Base-by-base conservation (phyloP, 345 rosid species). In the Eucalyptus tenuipes region DNA sequence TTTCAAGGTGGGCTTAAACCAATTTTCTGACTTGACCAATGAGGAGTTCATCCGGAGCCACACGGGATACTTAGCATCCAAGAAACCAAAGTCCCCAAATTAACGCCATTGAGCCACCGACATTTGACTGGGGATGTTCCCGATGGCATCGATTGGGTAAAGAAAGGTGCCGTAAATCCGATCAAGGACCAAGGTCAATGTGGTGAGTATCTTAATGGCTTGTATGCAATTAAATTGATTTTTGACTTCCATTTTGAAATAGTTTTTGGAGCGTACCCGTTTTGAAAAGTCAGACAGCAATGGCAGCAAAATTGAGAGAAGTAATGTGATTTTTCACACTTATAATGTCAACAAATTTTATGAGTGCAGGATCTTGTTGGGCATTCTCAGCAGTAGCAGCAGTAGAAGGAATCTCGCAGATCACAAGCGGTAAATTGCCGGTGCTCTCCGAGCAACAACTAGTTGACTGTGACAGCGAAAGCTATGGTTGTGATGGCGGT, bases 11-110 rank as follows among this genome's bases (percentile, higher is more conserved):
- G 64, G 91, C 33, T 7, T 93, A 55, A 93, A 92, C 15, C 85
- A 45, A 52, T 92, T 94, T 82, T 91, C 92, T 0, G 93, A 94
- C 47, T 82, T 52, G 45, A 93, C 93, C 31, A 90, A 89, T 44
- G 68, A 91, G 59, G 93, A 91, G 87, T 91, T 93, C 53, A 48
- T 59, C 68, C 27, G 52, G 85, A 18, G 89, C 80, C 49, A 13
- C 14, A 47, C 49, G 10, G 49, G 49, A 27, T 89, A 85, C 84
- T 29, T 61, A 16, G 33, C 68, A 11, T 7, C 31, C 11, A 64
- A 8, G 49, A 71, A 85, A 81, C 68, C 48, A 10, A 13, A 37
- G 5, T 10, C 3, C 31, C 47, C 16, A 88, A 11, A 15, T 13
- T 15, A 33, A 13, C 49, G 25, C 44, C n/a, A 25, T 13, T 14